Conservation (phyloP, 768 basidiomycete genomes). For the Trametes punicea region DNA sequence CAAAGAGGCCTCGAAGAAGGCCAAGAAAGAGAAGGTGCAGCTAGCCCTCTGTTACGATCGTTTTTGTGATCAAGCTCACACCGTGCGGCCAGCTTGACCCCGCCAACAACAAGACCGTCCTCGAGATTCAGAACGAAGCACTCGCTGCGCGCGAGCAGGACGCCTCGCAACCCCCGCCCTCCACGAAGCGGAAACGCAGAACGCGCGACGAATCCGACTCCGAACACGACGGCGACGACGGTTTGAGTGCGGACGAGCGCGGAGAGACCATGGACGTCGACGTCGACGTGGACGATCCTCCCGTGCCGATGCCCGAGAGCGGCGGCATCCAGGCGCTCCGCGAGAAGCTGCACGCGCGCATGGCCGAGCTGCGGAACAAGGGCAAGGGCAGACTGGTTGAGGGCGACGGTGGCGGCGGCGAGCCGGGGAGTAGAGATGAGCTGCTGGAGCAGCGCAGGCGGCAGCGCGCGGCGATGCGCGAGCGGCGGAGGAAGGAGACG, state of each 20-base stretch:
- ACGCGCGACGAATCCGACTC: conserved; percentile 29
- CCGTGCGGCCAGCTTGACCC: conserved; percentile 81
- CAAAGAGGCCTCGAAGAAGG: conserved; percentile 87
- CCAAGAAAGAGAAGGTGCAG: conserved; percentile 80
- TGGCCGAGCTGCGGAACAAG: conserved; percentile 58
- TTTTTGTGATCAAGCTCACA: neutral
- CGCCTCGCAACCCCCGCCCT: conserved; percentile 15
- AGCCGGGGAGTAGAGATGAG: conserved; percentile 71
- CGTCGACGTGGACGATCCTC: conserved; percentile 25
- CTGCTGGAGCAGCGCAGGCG: conserved; percentile 75
- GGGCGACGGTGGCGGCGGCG: conserved; percentile 24
- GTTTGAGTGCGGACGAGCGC: conserved; percentile 27
- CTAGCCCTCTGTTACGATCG: neutral
- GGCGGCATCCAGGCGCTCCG: conserved; percentile 64
- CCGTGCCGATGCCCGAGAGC: conserved; percentile 60
- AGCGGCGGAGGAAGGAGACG: conserved; percentile 80
- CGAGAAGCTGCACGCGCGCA: conserved; percentile 72
- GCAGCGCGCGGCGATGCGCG: conserved; percentile 79
- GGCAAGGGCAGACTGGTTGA: conserved; percentile 20
- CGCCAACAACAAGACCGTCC: conserved; percentile 73
- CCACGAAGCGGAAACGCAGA: conserved; percentile 48
- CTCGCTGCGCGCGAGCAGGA: conserved; percentile 25
- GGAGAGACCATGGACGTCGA: conserved; percentile 33
- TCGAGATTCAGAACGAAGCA: conserved; percentile 70
- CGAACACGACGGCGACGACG: conserved; percentile 27